Conservation (phyloP, 352 stramenopile genomes). For the Albugo laibachii region DNA sequence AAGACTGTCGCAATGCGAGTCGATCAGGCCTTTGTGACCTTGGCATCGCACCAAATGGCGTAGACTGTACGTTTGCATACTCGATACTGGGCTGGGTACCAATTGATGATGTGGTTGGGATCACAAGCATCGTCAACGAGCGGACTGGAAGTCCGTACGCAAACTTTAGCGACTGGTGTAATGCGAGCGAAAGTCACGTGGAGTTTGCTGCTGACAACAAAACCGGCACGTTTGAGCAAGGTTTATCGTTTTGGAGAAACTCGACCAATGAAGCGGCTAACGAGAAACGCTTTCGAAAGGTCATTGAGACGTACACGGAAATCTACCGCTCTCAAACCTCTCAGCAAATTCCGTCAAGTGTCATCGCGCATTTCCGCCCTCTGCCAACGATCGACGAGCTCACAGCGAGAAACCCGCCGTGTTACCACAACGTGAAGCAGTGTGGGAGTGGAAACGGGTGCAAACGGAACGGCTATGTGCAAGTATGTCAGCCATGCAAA, state of each 20-base stretch:
- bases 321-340: constrained; percentile 2
- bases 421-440: constrained; percentile 10
- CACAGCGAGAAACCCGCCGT: constrained; percentile 11
- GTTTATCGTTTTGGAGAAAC: constrained; percentile 14
- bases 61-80: constrained; percentile 15
- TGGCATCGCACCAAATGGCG: constrained; percentile 11
- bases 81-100: constrained; percentile 12
- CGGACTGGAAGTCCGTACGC: constrained; percentile 4
- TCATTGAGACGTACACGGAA: constrained; percentile 10
- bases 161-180: constrained; percentile 13
- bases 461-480: constrained; percentile 6
- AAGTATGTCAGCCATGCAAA: constrained; percentile 12
- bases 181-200: constrained; percentile 4
- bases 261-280: constrained; percentile 9
- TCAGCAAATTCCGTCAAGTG: constrained; percentile 4
- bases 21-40: constrained; percentile 8
- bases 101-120: constrained; percentile 18
- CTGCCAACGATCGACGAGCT: constrained; percentile 10
- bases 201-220: constrained; percentile 8
- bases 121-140: constrained; percentile 12
- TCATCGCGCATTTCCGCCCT: constrained; percentile 3
- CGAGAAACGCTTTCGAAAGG: constrained; percentile 2
- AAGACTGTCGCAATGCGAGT: constrained; percentile 3
- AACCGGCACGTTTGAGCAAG: not conserved
- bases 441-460: constrained; percentile 8